These are phyloP conservation scores for Fragaria nilgerrensis DNA, from an alignment of 306 rosid species.

Conservation along the genomic window DNA sequence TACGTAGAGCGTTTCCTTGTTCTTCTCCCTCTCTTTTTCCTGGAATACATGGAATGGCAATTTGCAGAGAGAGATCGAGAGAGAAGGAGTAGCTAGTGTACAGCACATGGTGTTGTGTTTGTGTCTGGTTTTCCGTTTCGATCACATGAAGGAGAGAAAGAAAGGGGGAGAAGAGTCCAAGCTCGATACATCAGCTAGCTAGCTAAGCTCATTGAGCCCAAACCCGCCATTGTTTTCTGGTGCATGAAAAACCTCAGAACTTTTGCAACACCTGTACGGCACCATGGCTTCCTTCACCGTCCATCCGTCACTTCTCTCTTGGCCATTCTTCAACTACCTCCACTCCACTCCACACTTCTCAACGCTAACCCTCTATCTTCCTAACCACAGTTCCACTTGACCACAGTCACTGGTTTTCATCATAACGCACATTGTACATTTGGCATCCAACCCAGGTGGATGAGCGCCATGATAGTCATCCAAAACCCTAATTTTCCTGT, in stretches of 20 bases:
- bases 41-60: background rate
- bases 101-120: slow-evolving; percentile 5
- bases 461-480: slow-evolving; percentile 20
- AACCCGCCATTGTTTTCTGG: slow-evolving; percentile 56
- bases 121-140: slow-evolving; percentile 10
- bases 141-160: background rate
- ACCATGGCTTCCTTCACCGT: slow-evolving; percentile 35
- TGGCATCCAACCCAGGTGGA: slow-evolving; percentile 32
- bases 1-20: slow-evolving; percentile 1
- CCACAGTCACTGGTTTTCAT: background rate
- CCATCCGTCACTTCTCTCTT: slow-evolving; percentile 60
- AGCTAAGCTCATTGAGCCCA: slow-evolving; percentile 21
- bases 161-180: slow-evolving; percentile 31
- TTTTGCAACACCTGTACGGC: slow-evolving; percentile 67
- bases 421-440: slow-evolving; percentile 37
- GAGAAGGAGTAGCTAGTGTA: background rate
- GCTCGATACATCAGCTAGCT: background rate
- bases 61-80: background rate
- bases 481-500: slow-evolving; percentile 13
- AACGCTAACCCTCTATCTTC: slow-evolving; percentile 25
- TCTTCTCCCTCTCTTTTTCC: background rate
- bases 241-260: slow-evolving; percentile 56
- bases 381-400: slow-evolving; percentile 21
- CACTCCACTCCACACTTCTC: slow-evolving; percentile 40
- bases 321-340: slow-evolving; percentile 56